Conservation (phyloP, 306 rosid genomes). For the Crataegus laevigata region DNA sequence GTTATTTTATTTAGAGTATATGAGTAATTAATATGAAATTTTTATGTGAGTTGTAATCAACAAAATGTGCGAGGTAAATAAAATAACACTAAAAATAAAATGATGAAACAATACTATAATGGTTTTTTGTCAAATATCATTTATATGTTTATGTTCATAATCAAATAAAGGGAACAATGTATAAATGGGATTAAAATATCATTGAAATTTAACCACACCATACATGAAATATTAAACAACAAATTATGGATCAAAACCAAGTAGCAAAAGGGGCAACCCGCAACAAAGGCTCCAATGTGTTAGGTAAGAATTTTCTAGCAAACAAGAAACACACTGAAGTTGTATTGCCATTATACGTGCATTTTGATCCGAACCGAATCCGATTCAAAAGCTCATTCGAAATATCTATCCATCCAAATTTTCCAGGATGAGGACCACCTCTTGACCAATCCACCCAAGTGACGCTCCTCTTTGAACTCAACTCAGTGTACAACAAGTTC, state of each 20-base stretch:
- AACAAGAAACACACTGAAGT: conserved; percentile 50
- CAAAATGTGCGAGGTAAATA: too few species aligned
- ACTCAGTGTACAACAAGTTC: conserved; percentile 13
- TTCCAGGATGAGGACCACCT: conserved; percentile 48
- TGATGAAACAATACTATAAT: too few species aligned
- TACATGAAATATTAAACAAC: not conserved
- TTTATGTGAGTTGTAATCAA: too few species aligned
- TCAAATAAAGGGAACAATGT: too few species aligned
- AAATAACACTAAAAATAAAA: too few species aligned
- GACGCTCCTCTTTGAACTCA: conserved; percentile 30
- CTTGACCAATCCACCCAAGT: conserved; percentile 70
- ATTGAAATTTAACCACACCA: not conserved
- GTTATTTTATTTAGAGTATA: too few species aligned
- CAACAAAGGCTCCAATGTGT: conserved; percentile 44
- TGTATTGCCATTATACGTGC: conserved; percentile 29
- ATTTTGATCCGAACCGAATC: conserved; percentile 34
- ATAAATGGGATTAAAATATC: too few species aligned
- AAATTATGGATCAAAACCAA: conserved; percentile 28
- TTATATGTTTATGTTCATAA: too few species aligned
- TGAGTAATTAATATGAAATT: too few species aligned
- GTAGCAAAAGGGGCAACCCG: conserved; percentile 29
- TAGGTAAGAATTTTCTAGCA: conserved; percentile 51
- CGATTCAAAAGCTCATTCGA: conserved; percentile 38
- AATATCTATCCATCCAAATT: conserved; percentile 23
- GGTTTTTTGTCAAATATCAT: too few species aligned